Evolutionary conservation across 192 early-diverging fungal species (phyloP), one percentile per base, ranked within the genome.

Genomic region (Podila clonocystis): DNA sequence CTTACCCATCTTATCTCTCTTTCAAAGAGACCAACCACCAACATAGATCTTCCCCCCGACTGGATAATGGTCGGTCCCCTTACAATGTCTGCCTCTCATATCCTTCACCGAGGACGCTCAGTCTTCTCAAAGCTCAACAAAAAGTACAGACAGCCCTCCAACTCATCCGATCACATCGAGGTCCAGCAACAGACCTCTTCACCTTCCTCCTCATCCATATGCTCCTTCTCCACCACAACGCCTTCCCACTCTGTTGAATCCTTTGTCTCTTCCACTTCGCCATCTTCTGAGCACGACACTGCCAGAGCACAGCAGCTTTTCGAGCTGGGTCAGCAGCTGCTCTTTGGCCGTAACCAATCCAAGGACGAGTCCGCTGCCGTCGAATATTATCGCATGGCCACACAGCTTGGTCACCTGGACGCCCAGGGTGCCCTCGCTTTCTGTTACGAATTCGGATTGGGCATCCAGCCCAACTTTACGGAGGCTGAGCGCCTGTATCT

Each of bases 391-490:
- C 84, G 84, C 62, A 70, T 84, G 36, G 92, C 92, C 41, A 76
- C 88, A n/a, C 60, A 76, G 34, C 72, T 80, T 22, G 79, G 82
- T 13, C 84, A 90, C 59, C 38, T 68, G 26, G 74, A 85, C n/a
- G 82, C 82, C 9, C 82, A 93, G 82, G 89, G 89, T 20, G 70
- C 89, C 19, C 79, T 94, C 15, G 92, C 87, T 22, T 92, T 92
- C 63, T 91, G 90, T 69, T 89, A 85, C 77, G 92, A 94, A 65
- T 91, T 91, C 65, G 92, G 88, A 1, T 75, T 93, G 5, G 92
- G 92, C 77, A 60, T 91, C 22, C 75, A 74, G 29, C 78, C 74
- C 11, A 89, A 95, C 65, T 92, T 86, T 78, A 82, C 86, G 26
- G 67, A 82, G 36, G 89, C 91, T 29, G 95, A 96, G 69, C 61